phyloP scores from a whole-genome alignment of 2,329 filamentous ascomycete genomes.

The Simplicillium aogashimaense region DNA sequence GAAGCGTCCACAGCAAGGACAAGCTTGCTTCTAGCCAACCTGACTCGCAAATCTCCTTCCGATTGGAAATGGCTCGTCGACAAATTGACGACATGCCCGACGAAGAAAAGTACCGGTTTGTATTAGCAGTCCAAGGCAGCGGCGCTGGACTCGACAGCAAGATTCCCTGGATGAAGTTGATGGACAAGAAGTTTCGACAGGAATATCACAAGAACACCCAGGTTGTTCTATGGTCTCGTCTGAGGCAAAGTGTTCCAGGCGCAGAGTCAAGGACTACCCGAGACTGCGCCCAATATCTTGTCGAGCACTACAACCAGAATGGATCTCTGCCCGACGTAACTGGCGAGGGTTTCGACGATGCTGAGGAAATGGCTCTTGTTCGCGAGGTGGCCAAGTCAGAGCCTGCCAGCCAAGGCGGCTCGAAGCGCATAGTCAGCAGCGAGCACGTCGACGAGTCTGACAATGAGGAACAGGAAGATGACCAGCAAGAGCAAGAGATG shows the following conservation, averaged over 20 bases:
- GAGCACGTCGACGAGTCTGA: conserved; percentile 3
- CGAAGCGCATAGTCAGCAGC: not conserved
- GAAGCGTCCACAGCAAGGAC: conserved; percentile 18
- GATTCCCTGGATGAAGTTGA: conserved; percentile 39
- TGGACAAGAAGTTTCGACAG: conserved; percentile 27
- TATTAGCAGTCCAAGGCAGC: conserved; percentile 31
- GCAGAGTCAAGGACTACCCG: conserved; percentile 19
- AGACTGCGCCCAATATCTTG: conserved; percentile 23
- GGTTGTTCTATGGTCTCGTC: conserved; percentile 27
- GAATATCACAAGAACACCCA: conserved; percentile 26
- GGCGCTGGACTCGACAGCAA: conserved; percentile 29
- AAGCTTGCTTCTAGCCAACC: conserved; percentile 20
- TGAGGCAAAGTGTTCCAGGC: conserved; percentile 22
- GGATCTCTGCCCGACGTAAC: conserved; percentile 22
- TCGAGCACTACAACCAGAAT: conserved; percentile 22
- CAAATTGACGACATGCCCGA: conserved; percentile 31
- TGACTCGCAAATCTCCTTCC: conserved; percentile 27
- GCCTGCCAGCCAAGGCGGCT: not conserved
- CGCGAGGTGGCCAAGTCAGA: conserved; percentile 7
- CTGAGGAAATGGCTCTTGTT: conserved; percentile 21
- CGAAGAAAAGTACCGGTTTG: conserved; percentile 32
- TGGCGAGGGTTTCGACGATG: conserved; percentile 18
- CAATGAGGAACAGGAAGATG: conserved; percentile 10
- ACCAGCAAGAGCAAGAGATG: conserved; percentile 17
- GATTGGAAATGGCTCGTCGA: conserved; percentile 29